phyloP scores from a whole-genome alignment of 179 eudicot genomes.

The Drosera spatulata region DNA sequence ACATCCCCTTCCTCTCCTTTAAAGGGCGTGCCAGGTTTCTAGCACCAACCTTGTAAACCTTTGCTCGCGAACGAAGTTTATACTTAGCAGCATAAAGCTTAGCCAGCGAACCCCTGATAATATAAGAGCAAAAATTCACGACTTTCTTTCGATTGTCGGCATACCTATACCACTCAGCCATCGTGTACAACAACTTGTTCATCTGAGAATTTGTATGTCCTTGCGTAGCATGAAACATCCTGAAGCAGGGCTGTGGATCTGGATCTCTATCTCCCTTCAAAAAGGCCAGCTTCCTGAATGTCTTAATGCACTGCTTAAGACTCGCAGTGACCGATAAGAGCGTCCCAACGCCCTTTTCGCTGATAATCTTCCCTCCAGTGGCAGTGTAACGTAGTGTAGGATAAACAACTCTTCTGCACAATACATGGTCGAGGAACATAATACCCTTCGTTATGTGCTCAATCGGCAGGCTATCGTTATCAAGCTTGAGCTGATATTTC shows the following conservation, averaged over 20 bases:
- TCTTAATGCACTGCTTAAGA: constrained; percentile 83
- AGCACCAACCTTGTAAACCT: constrained; percentile 85
- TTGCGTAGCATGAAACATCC: constrained; percentile 98
- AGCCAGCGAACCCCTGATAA: constrained; percentile 85
- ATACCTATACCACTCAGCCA: constrained; percentile 90
- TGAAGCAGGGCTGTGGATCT: constrained; percentile 93
- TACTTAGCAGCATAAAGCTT: constrained; percentile 98
- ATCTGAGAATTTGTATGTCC: constrained; percentile 93
- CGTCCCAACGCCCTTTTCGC: constrained; percentile 95
- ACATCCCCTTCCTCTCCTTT: constrained; percentile 86
- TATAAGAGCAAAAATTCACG: constrained; percentile 86
- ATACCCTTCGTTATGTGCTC: constrained; percentile 97
- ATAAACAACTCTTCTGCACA: constrained; percentile 87
- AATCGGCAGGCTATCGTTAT: constrained; percentile 85
- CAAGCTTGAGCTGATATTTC: constrained; percentile 74
- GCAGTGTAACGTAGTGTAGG: constrained; percentile 96
- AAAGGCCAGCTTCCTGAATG: constrained; percentile 68
- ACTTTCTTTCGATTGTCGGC: constrained; percentile 93
- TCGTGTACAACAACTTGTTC: constrained; percentile 81
- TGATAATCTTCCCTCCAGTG: constrained; percentile 90
- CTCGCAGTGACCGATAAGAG: constrained; percentile 95
- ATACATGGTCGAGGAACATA: constrained; percentile 95
- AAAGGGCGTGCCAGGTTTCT: constrained; percentile 82
- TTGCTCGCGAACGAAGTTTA: constrained; percentile 92
- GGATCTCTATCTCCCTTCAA: constrained; percentile 95